phyloP scores from a whole-genome alignment of 352 stramenopile genomes.

The Phytophthora lateralis region DNA sequence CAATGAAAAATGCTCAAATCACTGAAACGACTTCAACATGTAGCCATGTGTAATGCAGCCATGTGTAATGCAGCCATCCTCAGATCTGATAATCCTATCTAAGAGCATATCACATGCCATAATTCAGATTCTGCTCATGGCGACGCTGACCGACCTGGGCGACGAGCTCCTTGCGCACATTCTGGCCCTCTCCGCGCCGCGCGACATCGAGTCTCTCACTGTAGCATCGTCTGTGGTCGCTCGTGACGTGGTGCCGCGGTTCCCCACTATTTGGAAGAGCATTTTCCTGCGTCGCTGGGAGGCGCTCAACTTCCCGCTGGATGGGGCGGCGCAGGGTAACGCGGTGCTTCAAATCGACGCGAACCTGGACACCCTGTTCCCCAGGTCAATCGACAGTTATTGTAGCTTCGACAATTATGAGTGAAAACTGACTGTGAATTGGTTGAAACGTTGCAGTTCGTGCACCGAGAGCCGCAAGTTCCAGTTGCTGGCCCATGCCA shows the following conservation, averaged over 20 bases:
- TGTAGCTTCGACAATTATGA: neutral
- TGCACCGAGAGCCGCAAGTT: constrained; percentile 69
- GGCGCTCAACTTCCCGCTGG: constrained; percentile 63
- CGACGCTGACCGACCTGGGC: constrained; percentile 36
- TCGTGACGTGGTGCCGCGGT: constrained; percentile 51
- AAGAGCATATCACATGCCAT: constrained; percentile 14
- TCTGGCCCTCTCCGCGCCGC: constrained; percentile 41
- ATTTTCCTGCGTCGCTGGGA: constrained; percentile 68
- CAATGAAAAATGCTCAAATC: too few relatives aligned
- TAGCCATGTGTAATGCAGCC: constrained; percentile 20
- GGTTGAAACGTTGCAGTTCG: constrained; percentile 22
- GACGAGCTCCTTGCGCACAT: constrained; percentile 64
- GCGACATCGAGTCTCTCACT: constrained; percentile 63
- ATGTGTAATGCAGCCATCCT: too few relatives aligned
- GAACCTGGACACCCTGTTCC: constrained; percentile 48
- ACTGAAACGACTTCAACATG: constrained; percentile 2
- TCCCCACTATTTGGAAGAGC: constrained; percentile 58
- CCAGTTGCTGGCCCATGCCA: constrained; percentile 72
- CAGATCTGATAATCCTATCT: constrained; percentile 20
- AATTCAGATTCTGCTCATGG: constrained; percentile 20
- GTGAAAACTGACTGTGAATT: constrained; percentile 6
- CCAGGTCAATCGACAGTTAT: constrained; percentile 34
- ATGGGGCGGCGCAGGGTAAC: constrained; percentile 20
- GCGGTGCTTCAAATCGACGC: constrained; percentile 42
- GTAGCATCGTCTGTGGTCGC: constrained; percentile 54